Evolutionary conservation across 73 alveolate genomes (phyloP), one percentile per base, ranked within the genome.

Genomic region (Paramecium tetraurelia): DNA sequence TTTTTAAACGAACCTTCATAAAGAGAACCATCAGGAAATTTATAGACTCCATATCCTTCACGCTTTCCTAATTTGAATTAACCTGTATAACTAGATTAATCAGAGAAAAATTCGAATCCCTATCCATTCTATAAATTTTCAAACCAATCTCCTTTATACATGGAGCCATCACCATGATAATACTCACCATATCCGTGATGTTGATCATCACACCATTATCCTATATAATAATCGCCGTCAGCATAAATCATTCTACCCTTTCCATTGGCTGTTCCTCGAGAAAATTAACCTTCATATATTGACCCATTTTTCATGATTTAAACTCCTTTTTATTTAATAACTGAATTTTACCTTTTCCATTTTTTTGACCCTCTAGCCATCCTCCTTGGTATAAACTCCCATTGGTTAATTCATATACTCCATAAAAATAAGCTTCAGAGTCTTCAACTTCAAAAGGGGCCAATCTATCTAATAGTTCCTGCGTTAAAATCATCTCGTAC

Each of bases 241-340:
- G 70, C 86, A 94, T 96, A 96, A 46, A 94, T 92, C 85, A 96
- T 85, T 86, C 96, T 94, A 24, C 99, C 99, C 75, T 59, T 72
- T 6, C 99, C 99, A 85, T 97, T 96, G 4, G 98, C 97, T 92
- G 76, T 87, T 11, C 95, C 97, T 27, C 94, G 86, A 2, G 70
- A 77, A 57, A 77, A 89, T n/a, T 71, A 46, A 29, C 94, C 94
- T 71, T 89, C 80, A 50, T 70, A 89, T 8, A 89, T 68, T 36
- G 94, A 38, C 14, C 94, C 94, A 44, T 89, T 83, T 12, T 77
- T 77, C 92, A 84, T 43, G 31, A 44, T 70, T 50, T 89, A 70
- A n/a, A 86, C 50, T 33, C 98, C 98, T 75, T 35, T 35, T 75
- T n/a, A 38, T 75, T 75, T 16, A 10, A 75, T 75, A 75, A 75